Base-by-base conservation (phyloP, 2,329 filamentous ascomycete species). In the Aspergillus ustus region DNA sequence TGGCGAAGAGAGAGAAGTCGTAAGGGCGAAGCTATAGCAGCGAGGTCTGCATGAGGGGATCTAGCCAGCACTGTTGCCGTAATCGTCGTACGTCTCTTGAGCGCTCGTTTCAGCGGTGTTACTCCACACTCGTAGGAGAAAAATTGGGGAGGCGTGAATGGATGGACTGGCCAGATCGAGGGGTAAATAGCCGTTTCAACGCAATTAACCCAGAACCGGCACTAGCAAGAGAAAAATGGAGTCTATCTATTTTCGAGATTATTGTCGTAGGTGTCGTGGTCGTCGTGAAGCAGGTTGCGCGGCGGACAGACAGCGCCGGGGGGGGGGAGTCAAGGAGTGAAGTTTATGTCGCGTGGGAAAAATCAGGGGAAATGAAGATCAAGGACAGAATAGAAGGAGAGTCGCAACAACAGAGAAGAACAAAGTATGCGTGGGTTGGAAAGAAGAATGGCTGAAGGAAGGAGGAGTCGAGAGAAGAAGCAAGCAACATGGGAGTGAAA, bases 401-500 rank as follows among this genome's bases (percentile, higher is more conserved):
- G 34, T 40, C 34, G 34, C 34, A 13, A 17, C 34, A n/a, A 31
- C 34, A 56, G 45, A 31, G 11, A 66, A 55, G 44, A 45, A 50
- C 19, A 19, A 56, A 49, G 37, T 22, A 51, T 29, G 63, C 52
- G 50, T 52, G 44, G 55, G 29, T 19, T 63, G 50, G 57, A 54
- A 37, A 46, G 45, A 52, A 25, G 4, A 25, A 25, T 54, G 54
- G 40, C 50, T 31, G 37, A 66, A 34, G 49, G 64, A 53, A 61
- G 58, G 61, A 62, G 62, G 48, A 61, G 22, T 52, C 50, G 52
- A 66, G 52, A 55, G 63, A 65, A 62, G 59, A 69, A 67, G 34
- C 37, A 57, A 59, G 52, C 57, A 56, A 48, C 57, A 54, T 49
- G 51, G 66, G 62, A 68, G 69, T 65, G 64, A 67, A 67, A 65